Evolutionary conservation across 495 filamentous ascomycete species (phyloP).

Genomic region (Aspergillus kassunensis): DNA sequence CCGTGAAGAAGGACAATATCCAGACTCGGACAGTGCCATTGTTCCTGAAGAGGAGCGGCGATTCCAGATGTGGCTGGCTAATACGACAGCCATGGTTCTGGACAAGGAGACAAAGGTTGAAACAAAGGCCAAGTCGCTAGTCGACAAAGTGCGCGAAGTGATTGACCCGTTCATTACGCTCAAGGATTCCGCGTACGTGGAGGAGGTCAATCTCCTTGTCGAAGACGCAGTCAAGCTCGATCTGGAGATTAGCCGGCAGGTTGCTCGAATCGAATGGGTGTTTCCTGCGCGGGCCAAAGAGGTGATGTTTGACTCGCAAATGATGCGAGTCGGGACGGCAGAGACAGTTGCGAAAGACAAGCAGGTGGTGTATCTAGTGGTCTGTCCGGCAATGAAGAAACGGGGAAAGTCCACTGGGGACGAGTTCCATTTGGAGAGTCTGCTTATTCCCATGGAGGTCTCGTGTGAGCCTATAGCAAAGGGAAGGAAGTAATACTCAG

Average conservation of each 20-base stretch:
- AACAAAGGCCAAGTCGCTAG: neutral
- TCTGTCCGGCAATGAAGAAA: constrained; percentile 4
- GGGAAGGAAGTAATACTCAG: no score
- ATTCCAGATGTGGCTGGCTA: constrained; percentile 1
- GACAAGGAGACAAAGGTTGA: neutral
- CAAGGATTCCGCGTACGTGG: neutral
- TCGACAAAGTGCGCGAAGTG: neutral
- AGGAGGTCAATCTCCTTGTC: neutral
- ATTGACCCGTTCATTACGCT: neutral
- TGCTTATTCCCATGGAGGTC: constrained; percentile 5
- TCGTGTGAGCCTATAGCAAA: neutral
- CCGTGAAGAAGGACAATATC: constrained; percentile 1
- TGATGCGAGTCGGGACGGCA: neutral
- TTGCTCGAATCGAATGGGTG: constrained; percentile 2
- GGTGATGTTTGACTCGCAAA: neutral
- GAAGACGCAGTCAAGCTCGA: constrained; percentile 2
- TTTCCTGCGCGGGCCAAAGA: neutral
- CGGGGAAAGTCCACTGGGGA: constrained; percentile 6
- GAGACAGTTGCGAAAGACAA: neutral
- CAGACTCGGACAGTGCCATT: neutral
- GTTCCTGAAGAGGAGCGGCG: constrained; percentile 1
- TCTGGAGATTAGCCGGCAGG: constrained; percentile 1
- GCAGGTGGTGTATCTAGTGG: neutral
- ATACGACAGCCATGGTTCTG: neutral
- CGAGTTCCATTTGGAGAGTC: neutral